Evolutionary conservation across 306 rosid genomes (phyloP), one percentile per base, ranked within the genome.

Genomic region (Cicer pinnatifidum): DNA sequence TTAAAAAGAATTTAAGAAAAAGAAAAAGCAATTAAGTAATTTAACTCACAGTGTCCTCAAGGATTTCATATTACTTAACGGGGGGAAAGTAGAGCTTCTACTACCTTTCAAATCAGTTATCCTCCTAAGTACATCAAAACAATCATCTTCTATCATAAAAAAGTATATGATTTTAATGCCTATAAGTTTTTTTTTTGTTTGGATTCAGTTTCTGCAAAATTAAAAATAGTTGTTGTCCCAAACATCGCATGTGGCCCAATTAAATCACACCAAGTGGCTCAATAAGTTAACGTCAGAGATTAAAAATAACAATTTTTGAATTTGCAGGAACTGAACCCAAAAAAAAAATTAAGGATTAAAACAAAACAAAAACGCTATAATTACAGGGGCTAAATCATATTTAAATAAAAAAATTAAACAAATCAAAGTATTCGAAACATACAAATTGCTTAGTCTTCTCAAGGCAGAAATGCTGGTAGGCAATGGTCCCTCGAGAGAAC

Each of bases 401-500:
- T 23, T 23, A 23, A 23, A 23, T 3, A 3, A 23, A 23, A 23
- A 23, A 23, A 23, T 23, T 63, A 17, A 48, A 38, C 46, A 69
- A 11, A 52, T 58, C 47, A 73, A 69, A 69, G 63, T 39, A 41
- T 68, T 58, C 60, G 33, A 85, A 51, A 47, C 96, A 51, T 91
- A 93, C 98, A 93, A 87, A 86, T 93, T 91, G n/a, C 61, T 80
- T 75, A 93, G 81, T 44, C 73, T 84, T 78, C 88, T 85, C 79
- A 91, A 82, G 63, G 84, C 67, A 19, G 94, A 88, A 79, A 93
- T 89, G 83, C 78, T 85, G 13, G 91, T 78, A 66, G 98, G 97
- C 65, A 93, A 88, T 35, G 98, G 98, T 12, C 98, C 98, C 79
- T 85, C 83, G 45, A 93, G 86, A 15, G 89, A 80, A 81, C 91